phyloP scores from a whole-genome alignment of 164 flowering plant species.

The Buxus sempervirens region DNA sequence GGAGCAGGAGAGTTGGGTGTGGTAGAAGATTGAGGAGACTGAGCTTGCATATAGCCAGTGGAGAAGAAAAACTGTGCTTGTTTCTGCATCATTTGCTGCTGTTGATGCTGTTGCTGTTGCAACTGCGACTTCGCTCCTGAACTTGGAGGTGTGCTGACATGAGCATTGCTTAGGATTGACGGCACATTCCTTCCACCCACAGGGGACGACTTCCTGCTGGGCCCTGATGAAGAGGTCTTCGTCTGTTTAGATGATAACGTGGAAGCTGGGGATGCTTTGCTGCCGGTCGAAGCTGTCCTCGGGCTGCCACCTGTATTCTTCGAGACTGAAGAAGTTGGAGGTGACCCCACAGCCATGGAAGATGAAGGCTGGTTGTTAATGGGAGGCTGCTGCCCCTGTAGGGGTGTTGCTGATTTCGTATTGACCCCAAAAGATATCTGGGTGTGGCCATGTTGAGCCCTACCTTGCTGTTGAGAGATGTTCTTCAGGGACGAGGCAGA shows the following conservation, averaged over 20 bases:
- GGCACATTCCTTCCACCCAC: conserved; percentile 56
- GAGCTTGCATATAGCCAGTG: conserved; percentile 47
- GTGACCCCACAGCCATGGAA: conserved; percentile 57
- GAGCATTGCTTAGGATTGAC: conserved; percentile 60
- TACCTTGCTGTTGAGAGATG: conserved; percentile 56
- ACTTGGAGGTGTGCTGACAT: conserved; percentile 32
- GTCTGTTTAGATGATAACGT: conserved; percentile 41
- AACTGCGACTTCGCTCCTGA: conserved; percentile 21
- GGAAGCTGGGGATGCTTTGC: conserved; percentile 45
- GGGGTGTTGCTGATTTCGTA: conserved; percentile 35
- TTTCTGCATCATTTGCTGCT: conserved; percentile 33
- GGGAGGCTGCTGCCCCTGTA: conserved; percentile 43
- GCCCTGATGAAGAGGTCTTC: conserved; percentile 46
- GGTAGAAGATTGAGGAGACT: conserved; percentile 34
- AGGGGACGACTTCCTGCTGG: conserved; percentile 68
- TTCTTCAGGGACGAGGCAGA: conserved; percentile 48
- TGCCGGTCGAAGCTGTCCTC: conserved; percentile 43
- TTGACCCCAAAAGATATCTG: conserved; percentile 78
- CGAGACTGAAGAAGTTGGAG: conserved; percentile 60
- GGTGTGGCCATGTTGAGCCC: conserved; percentile 50
- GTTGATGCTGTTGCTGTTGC: conserved; percentile 28
- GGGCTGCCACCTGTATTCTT: conserved; percentile 80
- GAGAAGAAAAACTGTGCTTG: conserved; percentile 54
- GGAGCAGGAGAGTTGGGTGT: conserved; percentile 24
- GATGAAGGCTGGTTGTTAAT: conserved; percentile 46